Conservation (phyloP, 1,139 yeast species). For the Lodderomyces metapsilosis region DNA sequence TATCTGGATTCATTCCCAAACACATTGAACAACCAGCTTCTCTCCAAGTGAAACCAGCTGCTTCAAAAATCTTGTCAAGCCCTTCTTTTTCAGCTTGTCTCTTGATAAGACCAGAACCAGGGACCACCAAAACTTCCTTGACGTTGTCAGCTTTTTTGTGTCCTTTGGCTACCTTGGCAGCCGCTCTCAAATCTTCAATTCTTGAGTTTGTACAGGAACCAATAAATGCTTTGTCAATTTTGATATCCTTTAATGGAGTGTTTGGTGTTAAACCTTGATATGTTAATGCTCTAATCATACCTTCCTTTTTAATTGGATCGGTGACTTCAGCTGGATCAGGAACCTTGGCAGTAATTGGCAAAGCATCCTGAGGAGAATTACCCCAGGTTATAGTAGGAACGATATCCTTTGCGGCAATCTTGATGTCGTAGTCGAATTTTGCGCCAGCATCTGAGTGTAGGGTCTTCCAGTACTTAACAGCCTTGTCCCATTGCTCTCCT, state of each 20-base stretch:
- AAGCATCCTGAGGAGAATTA: conserved; percentile 97
- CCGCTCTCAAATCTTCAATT: conserved; percentile 94
- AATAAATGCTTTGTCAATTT: conserved; percentile 89
- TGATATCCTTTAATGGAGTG: conserved; percentile 69
- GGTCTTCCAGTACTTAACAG: conserved; percentile 86
- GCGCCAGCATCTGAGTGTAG: conserved; percentile 88
- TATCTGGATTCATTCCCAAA: conserved; percentile 98
- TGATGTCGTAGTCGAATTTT: conserved; percentile 77
- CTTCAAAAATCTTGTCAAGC: conserved; percentile 81
- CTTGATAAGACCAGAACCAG: conserved; percentile 95
- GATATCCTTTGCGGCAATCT: conserved; percentile 78
- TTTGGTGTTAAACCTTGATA: conserved; percentile 91
- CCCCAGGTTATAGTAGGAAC: conserved; percentile 99
- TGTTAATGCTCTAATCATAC: conserved; percentile 85
- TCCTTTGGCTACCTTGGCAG: conserved; percentile 91
- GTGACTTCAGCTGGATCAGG: conserved; percentile 77
- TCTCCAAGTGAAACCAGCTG: conserved; percentile 97
- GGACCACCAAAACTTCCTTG: conserved; percentile 85
- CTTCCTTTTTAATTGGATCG: conserved; percentile 67
- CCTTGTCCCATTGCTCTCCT: conserved; percentile 94
- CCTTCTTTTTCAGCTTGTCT: conserved; percentile 94
- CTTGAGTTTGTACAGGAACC: conserved; percentile 98
- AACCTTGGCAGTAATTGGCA: conserved; percentile 85
- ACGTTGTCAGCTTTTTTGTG: conserved; percentile 81
- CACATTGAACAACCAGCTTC: conserved; percentile 99